Percentiles rank a stretch among this genome's conserved stretches.
Conservation (phyloP, 176 grass and related monocot species). For the Melocanna baccifera region DNA sequence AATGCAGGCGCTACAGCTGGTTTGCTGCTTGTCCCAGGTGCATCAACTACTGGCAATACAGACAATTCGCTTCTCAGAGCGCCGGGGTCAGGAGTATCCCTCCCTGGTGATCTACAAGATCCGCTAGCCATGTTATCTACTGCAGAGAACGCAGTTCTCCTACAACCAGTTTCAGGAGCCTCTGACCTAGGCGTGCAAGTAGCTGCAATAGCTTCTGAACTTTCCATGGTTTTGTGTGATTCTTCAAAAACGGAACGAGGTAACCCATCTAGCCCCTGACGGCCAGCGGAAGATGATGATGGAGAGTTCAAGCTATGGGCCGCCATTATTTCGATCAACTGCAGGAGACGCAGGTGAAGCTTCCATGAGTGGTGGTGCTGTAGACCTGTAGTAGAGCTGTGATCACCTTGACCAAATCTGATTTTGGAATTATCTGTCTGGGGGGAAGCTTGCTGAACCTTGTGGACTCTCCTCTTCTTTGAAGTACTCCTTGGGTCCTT, state of each 20-base stretch:
- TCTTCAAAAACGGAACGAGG: constrained; percentile 34
- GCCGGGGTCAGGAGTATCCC: constrained; percentile 3
- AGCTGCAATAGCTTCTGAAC: constrained; percentile 23
- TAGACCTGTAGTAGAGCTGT: constrained; percentile 12
- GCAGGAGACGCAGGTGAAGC: background rate
- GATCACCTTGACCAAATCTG: constrained; percentile 10
- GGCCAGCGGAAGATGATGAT: constrained; percentile 39
- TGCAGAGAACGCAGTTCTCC: background rate
- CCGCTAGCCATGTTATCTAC: constrained; percentile 15
- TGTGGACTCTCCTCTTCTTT: constrained; percentile 59
- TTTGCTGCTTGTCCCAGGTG: constrained; percentile 33
- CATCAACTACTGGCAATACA: constrained; percentile 20
- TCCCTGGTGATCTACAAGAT: constrained; percentile 5
- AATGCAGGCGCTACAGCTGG: background rate
- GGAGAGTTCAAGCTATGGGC: constrained; percentile 51
- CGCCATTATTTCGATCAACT: constrained; percentile 3
- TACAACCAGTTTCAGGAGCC: constrained; percentile 32
- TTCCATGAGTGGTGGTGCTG: constrained; percentile 26
- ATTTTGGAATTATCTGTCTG: constrained; percentile 27
- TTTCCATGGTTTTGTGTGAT: constrained; percentile 9
- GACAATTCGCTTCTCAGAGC: background rate
- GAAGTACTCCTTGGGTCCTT: constrained; percentile 72
- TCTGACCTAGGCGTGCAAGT: background rate
- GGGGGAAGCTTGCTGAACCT: constrained; percentile 28
- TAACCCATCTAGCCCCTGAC: constrained; percentile 11